These are phyloP conservation scores for Durusdinium trenchii DNA, from an alignment of 73 alveolate genomes.

Conservation along the genomic window DNA sequence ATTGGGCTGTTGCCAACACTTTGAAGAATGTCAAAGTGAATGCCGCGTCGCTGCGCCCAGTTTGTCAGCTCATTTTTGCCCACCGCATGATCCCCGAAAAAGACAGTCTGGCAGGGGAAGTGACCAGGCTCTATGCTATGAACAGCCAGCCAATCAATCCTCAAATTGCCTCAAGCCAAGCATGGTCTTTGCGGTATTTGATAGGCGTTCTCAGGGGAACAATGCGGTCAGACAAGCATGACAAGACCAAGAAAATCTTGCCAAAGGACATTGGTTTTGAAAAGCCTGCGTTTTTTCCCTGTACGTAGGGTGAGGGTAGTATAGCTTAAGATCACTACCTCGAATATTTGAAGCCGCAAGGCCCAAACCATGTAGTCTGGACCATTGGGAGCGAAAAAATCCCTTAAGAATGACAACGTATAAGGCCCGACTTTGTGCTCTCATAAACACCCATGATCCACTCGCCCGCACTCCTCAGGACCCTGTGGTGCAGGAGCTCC, in stretches of 20 bases:
- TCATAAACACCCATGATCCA: neutral
- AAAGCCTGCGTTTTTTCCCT: neutral
- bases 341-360: no score
- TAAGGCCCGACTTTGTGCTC: neutral
- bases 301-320: neutral
- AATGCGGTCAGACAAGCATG: neutral
- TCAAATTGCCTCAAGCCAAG: neutral
- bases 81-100: neutral
- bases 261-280: neutral
- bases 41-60: neutral
- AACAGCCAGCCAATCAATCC: neutral
- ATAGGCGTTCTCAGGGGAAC: neutral
- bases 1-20: neutral
- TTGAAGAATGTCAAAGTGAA: neutral
- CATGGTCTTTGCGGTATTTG: neutral
- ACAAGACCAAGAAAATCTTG: neutral
- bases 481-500: neutral
- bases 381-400: neutral
- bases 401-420: neutral
- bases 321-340: neutral
- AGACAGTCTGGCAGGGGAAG: constrained; percentile 11
- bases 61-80: neutral
- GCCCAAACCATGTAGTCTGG: neutral
- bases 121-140: neutral
- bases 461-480: neutral